Conservation (phyloP, 768 basidiomycete genomes). For the Rhodotorula diobovata region DNA sequence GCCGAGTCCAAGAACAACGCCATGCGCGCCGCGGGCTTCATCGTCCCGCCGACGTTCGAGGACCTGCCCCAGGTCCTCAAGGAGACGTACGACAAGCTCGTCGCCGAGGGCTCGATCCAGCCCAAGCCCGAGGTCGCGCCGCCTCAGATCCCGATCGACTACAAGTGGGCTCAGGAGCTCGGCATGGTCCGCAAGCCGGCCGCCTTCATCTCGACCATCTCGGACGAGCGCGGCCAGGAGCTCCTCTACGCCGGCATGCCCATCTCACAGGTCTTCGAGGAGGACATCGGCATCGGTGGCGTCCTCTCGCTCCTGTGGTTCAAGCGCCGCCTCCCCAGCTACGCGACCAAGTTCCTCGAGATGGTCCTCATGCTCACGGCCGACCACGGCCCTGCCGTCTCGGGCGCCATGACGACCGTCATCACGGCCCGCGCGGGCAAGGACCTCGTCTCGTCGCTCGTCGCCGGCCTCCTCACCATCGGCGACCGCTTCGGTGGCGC, state of each 20-base stretch:
- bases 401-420: constrained; percentile 95
- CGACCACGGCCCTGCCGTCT: constrained; percentile 61
- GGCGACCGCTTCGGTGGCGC: constrained; percentile 98
- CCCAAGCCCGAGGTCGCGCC: constrained; percentile 77
- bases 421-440: constrained; percentile 99
- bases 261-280: constrained; percentile 97
- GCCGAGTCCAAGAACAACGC: constrained; percentile 96
- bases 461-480: constrained; percentile 93
- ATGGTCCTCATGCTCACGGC: constrained; percentile 99
- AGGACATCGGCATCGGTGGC: constrained; percentile 64
- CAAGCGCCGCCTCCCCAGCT: constrained; percentile 84
- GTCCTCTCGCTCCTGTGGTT: constrained; percentile 96
- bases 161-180: constrained; percentile 99
- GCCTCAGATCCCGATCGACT: constrained; percentile 99
- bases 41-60: constrained; percentile 97
- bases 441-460: constrained; percentile 92
- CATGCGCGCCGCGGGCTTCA: constrained; percentile 90
- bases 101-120: constrained; percentile 62
- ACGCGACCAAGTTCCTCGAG: constrained; percentile 98
- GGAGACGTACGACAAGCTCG: constrained; percentile 78
- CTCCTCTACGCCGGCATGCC: constrained; percentile 97
- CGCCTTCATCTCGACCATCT: constrained; percentile 75
- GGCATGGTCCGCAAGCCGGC: constrained; percentile 98
- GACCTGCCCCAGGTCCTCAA: constrained; percentile 80
- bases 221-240: constrained; percentile 98